A percentile compares a stretch with the other conserved stretches of the same genome.
These are phyloP conservation scores for Rhodotorula kratochvilovae DNA, from an alignment of 768 basidiomycete species.

Conservation along the genomic window DNA sequence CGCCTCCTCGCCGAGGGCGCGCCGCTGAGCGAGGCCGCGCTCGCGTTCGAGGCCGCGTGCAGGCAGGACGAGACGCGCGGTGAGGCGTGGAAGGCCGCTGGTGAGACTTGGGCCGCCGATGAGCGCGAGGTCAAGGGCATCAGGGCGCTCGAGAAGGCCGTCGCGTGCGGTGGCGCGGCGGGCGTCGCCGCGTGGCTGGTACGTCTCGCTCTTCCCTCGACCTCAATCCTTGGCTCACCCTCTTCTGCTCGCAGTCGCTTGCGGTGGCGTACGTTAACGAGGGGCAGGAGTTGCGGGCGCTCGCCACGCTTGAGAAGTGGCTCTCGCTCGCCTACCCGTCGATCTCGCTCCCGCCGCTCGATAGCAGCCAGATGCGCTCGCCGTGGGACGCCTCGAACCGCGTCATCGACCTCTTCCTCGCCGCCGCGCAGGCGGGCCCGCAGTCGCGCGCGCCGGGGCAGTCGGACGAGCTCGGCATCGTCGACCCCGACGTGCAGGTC, in stretches of 20 bases:
- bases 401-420: slow-evolving; percentile 76
- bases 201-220: slow-evolving; percentile 61
- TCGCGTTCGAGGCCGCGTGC: slow-evolving; percentile 86
- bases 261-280: slow-evolving; percentile 97
- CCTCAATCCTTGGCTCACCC: slow-evolving; percentile 51
- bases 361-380: slow-evolving; percentile 35
- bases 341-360: slow-evolving; percentile 38
- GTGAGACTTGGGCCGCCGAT: slow-evolving; percentile 65
- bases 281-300: slow-evolving; percentile 76
- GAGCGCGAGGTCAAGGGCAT: slow-evolving; percentile 52
- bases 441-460: slow-evolving; percentile 53
- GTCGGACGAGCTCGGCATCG: slow-evolving; percentile 18
- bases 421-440: slow-evolving; percentile 77
- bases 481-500: slow-evolving; percentile 83
- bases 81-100: slow-evolving; percentile 87
- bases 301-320: slow-evolving; percentile 81
- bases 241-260: slow-evolving; percentile 60
- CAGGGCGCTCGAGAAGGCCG: slow-evolving; percentile 49
- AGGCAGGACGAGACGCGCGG: slow-evolving; percentile 69
- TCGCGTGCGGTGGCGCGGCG: slow-evolving; percentile 52
- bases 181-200: slow-evolving; percentile 74
- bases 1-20: slow-evolving; percentile 71
- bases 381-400: slow-evolving; percentile 76
- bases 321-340: slow-evolving; percentile 60
- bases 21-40: slow-evolving; percentile 76